Evolutionary conservation across 2,329 filamentous ascomycete species (phyloP), one percentile per base, ranked within the genome.

Genomic region (Nannizziopsis arthrosporioides): DNA sequence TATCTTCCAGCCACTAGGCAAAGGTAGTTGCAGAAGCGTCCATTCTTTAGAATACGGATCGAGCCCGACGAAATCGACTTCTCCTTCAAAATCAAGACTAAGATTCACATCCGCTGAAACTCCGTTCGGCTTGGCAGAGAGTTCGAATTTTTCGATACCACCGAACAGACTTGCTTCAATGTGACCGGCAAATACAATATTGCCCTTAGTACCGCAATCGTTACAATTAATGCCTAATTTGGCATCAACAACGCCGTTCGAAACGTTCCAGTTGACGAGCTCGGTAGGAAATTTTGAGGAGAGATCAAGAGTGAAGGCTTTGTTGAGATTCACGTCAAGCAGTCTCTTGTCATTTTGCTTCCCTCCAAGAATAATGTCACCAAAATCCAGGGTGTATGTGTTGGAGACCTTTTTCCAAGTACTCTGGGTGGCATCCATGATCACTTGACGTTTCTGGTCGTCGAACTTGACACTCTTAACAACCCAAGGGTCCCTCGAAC

Each of bases 381-480:
- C 47, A 35, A 49, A 49, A n/a, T 49, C 47, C 17, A 49, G 32
- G 36, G 31, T 34, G 17, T 22, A 44, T 12, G 47, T 44, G 7
- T 49, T 15, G 34, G 44, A 44, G 30, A 49, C 47, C 17, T 49
- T 36, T 39, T 49, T 49, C 47, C 47, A 49, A 10, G 47, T 45
- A 18, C 47, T 49, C 19, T 40, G 37, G 34, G 42, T 45, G 9
- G 47, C 41, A 27, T 44, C 47, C n/a, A 49, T 17, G 6, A 17
- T 18, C 27, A 49, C 41, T 15, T 19, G 18, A 18, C 31, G 32
- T 11, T 19, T 40, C 41, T 49, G 37, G 22, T 44, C 41, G 9
- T 49, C 47, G 14, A 49, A 49, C 15, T 34, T 49, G 11, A 49
- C 41, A n/a, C n/a, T 44, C 32, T 41, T 32, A 30, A 44, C 36